Conservation (phyloP, 495 filamentous ascomycete species). For the Penicillium cosmopolitanum region DNA sequence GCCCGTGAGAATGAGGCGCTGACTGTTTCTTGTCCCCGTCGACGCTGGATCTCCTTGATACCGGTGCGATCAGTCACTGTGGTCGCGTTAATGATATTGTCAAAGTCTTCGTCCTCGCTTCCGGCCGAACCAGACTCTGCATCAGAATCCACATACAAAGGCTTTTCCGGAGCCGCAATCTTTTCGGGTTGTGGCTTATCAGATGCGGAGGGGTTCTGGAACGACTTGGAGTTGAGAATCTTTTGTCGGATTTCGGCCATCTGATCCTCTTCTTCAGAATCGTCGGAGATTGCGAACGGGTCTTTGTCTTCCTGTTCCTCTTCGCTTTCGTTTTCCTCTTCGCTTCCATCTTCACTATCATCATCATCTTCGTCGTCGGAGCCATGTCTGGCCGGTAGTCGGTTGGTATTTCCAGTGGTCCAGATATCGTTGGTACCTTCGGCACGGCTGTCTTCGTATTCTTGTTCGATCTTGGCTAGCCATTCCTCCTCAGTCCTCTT, state of each 20-base stretch:
- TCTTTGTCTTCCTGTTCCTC: slow-evolving; percentile 57
- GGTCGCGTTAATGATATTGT: slow-evolving; percentile 88
- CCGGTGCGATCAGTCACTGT: slow-evolving; percentile 83
- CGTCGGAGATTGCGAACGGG: slow-evolving; percentile 73
- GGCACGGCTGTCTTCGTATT: slow-evolving; percentile 80
- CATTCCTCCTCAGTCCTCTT: slow-evolving; percentile 83
- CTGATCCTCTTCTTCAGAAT: slow-evolving; percentile 80
- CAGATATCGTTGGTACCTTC: slow-evolving; percentile 68
- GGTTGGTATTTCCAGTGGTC: slow-evolving; percentile 86
- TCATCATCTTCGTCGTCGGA: slow-evolving; percentile 53
- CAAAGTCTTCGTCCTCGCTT: slow-evolving; percentile 73
- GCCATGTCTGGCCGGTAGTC: slow-evolving; percentile 50
- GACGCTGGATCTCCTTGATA: slow-evolving; percentile 61
- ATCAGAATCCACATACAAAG: slow-evolving; percentile 64
- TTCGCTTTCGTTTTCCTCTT: slow-evolving; percentile 51
- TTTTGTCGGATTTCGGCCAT: slow-evolving; percentile 89
- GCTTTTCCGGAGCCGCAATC: slow-evolving; percentile 52
- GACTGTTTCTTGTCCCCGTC: slow-evolving; percentile 45
- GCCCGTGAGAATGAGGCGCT: slow-evolving; percentile 67
- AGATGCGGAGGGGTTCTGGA: slow-evolving; percentile 62
- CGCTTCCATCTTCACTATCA: slow-evolving; percentile 58
- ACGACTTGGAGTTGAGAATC: slow-evolving; percentile 84
- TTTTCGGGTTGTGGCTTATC: slow-evolving; percentile 59
- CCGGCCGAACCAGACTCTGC: slow-evolving; percentile 73
- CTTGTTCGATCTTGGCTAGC: slow-evolving; percentile 85